A percentile compares a stretch with the other conserved stretches of the same genome.
phyloP scores from a whole-genome alignment of 805 yeast genomes.

The Zygosaccharomyces siamensis region DNA sequence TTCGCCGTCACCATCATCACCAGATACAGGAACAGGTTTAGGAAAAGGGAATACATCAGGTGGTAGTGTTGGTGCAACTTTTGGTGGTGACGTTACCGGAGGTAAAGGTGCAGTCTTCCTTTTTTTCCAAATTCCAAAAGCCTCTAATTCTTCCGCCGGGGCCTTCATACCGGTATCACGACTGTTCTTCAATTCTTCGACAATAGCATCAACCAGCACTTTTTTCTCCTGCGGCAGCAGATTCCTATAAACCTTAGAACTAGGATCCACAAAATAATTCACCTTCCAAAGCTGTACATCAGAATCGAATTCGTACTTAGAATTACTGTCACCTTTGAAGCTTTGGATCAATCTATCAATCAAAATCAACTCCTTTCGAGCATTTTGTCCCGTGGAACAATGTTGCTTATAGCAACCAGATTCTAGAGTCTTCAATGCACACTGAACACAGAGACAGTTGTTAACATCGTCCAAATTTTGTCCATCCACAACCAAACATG shows the following conservation, averaged over 20 bases:
- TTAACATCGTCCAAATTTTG: conserved; percentile 12
- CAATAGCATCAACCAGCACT: conserved; percentile 4
- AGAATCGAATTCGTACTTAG: conserved; percentile 1
- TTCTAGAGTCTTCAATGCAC: conserved; percentile 14
- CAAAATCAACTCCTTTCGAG: neutral
- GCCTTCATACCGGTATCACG: neutral
- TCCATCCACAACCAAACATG: conserved; percentile 14
- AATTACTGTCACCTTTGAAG: neutral
- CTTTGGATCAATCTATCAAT: conserved; percentile 5
- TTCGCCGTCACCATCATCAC: conserved; percentile 2
- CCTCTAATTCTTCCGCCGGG: neutral
- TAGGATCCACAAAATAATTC: conserved; percentile 6
- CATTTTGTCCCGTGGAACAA: conserved; percentile 8
- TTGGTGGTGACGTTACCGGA: neutral
- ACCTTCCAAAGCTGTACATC: conserved; percentile 1
- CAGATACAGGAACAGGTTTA: neutral
- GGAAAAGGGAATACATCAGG: neutral
- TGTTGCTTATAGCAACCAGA: conserved; percentile 14
- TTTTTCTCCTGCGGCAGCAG: conserved; percentile 12
- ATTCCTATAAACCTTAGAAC: conserved; percentile 8
- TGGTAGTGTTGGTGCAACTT: neutral
- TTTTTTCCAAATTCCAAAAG: neutral
- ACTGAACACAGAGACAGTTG: conserved; percentile 24
- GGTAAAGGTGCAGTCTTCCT: neutral
- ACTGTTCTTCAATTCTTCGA: neutral